Evolutionary conservation across 305 asterid genomes (phyloP).

Genomic region (Ajuga reptans): DNA sequence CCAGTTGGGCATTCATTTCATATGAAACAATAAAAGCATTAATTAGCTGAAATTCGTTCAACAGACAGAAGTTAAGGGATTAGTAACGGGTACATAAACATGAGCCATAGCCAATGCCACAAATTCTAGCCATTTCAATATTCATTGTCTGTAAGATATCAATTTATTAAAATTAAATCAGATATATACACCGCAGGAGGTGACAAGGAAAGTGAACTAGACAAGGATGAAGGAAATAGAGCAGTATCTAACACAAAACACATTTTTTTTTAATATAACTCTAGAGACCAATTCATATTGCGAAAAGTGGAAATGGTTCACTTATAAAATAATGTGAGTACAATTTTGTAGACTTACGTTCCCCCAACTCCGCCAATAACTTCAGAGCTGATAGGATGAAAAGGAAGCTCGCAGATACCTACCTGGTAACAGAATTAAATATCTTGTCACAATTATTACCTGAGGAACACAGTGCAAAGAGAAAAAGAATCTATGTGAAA

Average conservation of each 20-base stretch:
- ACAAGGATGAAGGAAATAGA: background rate
- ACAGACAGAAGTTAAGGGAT: background rate
- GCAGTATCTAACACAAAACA: background rate
- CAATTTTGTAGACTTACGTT: constrained; percentile 56
- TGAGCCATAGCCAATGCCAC: background rate
- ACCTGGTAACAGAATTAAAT: constrained; percentile 42
- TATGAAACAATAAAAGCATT: background rate
- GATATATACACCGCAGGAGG: background rate
- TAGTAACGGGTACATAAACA: background rate
- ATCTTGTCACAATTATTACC: background rate
- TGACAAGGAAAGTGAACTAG: background rate
- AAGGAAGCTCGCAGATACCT: constrained; percentile 95
- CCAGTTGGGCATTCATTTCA: background rate
- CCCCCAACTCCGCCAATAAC: constrained; percentile 95
- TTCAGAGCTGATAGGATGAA: constrained; percentile 95
- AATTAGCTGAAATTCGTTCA: background rate
- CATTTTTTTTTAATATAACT: background rate
- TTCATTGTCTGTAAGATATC: background rate
- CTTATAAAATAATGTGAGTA: constrained; percentile 13
- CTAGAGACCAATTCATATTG: background rate
- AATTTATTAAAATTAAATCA: background rate
- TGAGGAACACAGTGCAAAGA: background rate
- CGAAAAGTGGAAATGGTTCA: constrained; percentile 6
- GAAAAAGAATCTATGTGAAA: background rate
- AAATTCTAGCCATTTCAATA: background rate